Conservation (phyloP, 2,329 filamentous ascomycete species). For the Scedosporium dehoogii region DNA sequence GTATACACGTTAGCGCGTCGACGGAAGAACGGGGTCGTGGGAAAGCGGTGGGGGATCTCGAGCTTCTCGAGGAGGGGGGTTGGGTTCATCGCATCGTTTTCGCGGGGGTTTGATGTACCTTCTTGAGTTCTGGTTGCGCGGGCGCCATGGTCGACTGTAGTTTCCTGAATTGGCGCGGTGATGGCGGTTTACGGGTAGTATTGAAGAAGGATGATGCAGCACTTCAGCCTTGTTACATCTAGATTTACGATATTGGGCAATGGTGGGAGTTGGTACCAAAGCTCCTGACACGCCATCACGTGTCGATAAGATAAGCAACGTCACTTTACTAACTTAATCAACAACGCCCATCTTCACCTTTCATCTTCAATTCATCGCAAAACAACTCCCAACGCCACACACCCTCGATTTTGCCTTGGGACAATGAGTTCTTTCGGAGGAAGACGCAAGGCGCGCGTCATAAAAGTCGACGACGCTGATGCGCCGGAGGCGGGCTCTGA, state of each 20-base stretch:
- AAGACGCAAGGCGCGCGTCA: slow-evolving; percentile 65
- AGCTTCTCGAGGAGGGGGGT: not conserved
- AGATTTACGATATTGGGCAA: slow-evolving; percentile 1
- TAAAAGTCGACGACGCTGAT: slow-evolving; percentile 60
- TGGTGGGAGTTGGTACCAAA: not conserved
- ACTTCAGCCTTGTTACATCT: not conserved
- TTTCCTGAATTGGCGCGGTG: slow-evolving; percentile 12
- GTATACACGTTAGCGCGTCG: slow-evolving; percentile 15
- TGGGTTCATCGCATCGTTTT: not conserved
- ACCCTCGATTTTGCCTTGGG: not conserved
- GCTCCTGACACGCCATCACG: slow-evolving; percentile 24
- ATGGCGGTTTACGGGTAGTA: not conserved
- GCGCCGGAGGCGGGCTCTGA: slow-evolving; percentile 22
- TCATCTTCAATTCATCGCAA: not conserved
- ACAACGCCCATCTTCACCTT: not conserved
- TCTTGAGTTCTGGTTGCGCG: slow-evolving; percentile 98
- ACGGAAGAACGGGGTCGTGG: not conserved
- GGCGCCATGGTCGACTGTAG: slow-evolving; percentile 66
- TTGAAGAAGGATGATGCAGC: not conserved
- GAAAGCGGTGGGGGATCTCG: not conserved
- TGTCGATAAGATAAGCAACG: slow-evolving; percentile 35
- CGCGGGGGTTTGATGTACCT: slow-evolving; percentile 45
- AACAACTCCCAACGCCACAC: not conserved
- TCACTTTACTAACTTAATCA: not conserved
- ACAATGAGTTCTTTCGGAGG: slow-evolving; percentile 45